phyloP scores from a whole-genome alignment of 306 rosid species.

The Crotalaria pallida region DNA sequence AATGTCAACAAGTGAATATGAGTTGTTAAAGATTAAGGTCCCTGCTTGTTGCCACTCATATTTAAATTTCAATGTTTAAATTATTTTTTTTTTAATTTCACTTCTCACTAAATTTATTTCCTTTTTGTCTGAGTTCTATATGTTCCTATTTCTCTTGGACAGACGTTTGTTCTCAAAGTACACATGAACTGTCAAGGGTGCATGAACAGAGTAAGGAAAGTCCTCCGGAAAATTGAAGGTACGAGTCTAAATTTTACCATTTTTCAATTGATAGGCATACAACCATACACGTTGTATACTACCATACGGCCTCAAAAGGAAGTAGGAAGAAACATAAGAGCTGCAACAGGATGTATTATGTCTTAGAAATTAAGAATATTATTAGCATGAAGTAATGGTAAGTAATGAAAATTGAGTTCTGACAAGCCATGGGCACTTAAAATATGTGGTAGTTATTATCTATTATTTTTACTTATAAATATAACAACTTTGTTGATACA shows the following conservation, averaged over 20 bases:
- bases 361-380: neutral
- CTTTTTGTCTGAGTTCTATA: neutral
- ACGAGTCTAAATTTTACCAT: neutral
- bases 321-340: neutral
- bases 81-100: neutral
- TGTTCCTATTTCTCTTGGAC: neutral
- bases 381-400: neutral
- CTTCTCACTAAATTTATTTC: neutral
- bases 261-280: neutral
- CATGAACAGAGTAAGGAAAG: conserved; percentile 36
- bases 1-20: conserved; percentile 31
- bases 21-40: conserved; percentile 38
- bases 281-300: neutral
- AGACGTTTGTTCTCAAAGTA: conserved; percentile 47
- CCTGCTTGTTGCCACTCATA: neutral
- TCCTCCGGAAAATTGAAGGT: conserved; percentile 52
- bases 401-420: neutral
- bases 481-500: neutral
- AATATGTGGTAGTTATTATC: too few species aligned
- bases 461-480: too few species aligned
- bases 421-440: neutral
- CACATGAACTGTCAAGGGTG: conserved; percentile 62
- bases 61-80: neutral
- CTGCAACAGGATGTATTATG: neutral
- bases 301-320: neutral